Percentiles rank a stretch among this genome's conserved stretches.
Conservation (phyloP, 2,329 filamentous ascomycete species). For the Ophiocordyceps unilateralis region DNA sequence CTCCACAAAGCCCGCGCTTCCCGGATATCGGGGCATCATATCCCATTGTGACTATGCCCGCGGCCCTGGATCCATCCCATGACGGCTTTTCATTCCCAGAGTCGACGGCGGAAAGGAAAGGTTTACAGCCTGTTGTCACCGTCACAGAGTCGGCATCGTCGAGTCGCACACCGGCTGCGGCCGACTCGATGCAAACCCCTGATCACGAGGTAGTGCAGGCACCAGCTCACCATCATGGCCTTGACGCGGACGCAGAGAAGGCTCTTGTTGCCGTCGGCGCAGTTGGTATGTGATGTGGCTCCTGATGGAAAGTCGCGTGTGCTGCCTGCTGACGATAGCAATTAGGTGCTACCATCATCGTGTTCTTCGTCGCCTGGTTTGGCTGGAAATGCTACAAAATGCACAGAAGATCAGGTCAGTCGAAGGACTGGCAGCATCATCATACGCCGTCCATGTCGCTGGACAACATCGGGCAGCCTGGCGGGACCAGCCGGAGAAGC, state of each 20-base stretch:
- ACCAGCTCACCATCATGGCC: background rate
- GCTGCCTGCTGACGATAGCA: background rate
- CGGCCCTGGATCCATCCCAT: too few species aligned
- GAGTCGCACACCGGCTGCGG: background rate
- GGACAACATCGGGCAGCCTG: background rate
- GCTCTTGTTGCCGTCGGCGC: conserved; percentile 7
- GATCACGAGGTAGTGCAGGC: background rate
- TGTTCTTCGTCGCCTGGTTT: conserved; percentile 27
- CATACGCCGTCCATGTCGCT: too few species aligned
- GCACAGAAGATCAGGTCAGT: conserved; percentile 9
- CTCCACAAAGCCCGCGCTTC: background rate
- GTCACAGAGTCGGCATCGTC: background rate
- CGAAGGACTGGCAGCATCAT: background rate
- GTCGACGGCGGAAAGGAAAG: conserved; percentile 3
- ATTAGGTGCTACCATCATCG: conserved; percentile 24
- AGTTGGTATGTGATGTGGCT: conserved; percentile 5
- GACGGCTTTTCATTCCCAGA: background rate
- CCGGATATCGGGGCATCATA: background rate
- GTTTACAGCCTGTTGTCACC: background rate
- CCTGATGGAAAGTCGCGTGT: too few species aligned
- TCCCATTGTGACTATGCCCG: background rate
- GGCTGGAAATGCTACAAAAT: conserved; percentile 17
- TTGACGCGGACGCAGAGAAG: conserved; percentile 4
- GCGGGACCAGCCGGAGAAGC: conserved; percentile 14
- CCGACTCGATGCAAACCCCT: background rate